Conservation (phyloP, 768 basidiomycete genomes). For the Auricularia heimuer region DNA sequence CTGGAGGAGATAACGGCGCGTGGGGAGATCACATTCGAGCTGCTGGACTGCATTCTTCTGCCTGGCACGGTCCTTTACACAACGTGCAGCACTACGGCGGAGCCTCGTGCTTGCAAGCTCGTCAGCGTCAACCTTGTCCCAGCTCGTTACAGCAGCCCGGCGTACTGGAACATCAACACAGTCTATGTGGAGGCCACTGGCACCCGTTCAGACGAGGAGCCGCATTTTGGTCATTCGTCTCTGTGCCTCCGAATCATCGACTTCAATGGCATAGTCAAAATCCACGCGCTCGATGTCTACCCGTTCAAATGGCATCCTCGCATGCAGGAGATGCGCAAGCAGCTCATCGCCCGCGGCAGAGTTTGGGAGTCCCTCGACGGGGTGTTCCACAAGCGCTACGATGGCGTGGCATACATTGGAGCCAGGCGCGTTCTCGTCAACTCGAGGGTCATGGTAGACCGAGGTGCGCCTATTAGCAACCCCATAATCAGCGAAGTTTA, state of each 20-base stretch:
- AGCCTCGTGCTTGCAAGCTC: constrained; percentile 34
- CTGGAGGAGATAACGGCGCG: constrained; percentile 41
- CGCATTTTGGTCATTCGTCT: constrained; percentile 30
- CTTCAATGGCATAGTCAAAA: constrained; percentile 43
- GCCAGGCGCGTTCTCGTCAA: constrained; percentile 29
- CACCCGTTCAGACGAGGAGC: constrained; percentile 7
- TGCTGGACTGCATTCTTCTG: constrained; percentile 46
- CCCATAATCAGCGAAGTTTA: neutral
- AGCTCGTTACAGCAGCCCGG: neutral
- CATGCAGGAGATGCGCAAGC: constrained; percentile 30
- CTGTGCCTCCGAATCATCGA: constrained; percentile 30
- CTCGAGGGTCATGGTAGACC: constrained; percentile 53
- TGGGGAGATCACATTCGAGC: constrained; percentile 47
- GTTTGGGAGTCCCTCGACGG: constrained; percentile 42
- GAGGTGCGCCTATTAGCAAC: constrained; percentile 26
- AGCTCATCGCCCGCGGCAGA: constrained; percentile 39
- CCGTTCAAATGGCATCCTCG: constrained; percentile 44
- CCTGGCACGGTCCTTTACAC: constrained; percentile 43
- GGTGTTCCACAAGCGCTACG: constrained; percentile 45
- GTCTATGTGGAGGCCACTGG: neutral
- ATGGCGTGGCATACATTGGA: constrained; percentile 21
- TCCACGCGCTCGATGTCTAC: constrained; percentile 40
- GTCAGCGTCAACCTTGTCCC: neutral
- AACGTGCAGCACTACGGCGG: constrained; percentile 43
- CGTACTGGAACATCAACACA: neutral